Evolutionary conservation across 2,329 filamentous ascomycete species (phyloP), one percentile per base, ranked within the genome.

Genomic region (Corynespora cassiicola): DNA sequence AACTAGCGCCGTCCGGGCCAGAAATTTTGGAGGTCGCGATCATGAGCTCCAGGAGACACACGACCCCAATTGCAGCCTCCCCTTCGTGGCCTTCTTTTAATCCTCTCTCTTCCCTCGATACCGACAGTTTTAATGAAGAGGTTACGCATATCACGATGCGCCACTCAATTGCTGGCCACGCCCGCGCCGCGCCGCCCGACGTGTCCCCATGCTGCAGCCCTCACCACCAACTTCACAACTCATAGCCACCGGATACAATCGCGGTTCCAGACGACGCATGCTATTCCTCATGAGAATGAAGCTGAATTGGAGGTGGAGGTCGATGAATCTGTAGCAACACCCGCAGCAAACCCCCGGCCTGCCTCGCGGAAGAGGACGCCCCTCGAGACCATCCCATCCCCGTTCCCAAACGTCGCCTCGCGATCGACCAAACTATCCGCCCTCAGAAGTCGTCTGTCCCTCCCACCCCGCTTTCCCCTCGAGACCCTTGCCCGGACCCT

Each of bases 401-500:
- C 90, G 52, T 80, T 80, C 37, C 82, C 84, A 52, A 74, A 80
- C 57, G 78, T 78, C 52, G 87, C 90, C 27, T 72, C 77, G 44
- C 70, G 76, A 52, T 97, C 92, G 30, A 85, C 90, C 47, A 97
- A 96, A 75, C 86, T 99, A 56, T 85, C 90, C 50, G 91, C 94
- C 51, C 82, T 99, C 29, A 91, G 96, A 70, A 89, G 91, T 57
- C 88, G 94, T 69, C 81, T 99, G 46, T 83, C 84, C 25, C 83
- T 99, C 39, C 86, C 91, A 16, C 79, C 81, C 47, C 88, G 87
- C 71, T 80, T 97, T 48, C 92, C 94, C 22, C 73, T 95, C 44
- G 80, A 94, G 74, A 92, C 88, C 5, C 82, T 99, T 52, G 91
- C 89, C 45, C 84, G 92, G 45, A 84, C 90, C 36, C 83, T 99